Conservation (phyloP, 2,329 filamentous ascomycete genomes). For the Leptographium lundbergii region DNA sequence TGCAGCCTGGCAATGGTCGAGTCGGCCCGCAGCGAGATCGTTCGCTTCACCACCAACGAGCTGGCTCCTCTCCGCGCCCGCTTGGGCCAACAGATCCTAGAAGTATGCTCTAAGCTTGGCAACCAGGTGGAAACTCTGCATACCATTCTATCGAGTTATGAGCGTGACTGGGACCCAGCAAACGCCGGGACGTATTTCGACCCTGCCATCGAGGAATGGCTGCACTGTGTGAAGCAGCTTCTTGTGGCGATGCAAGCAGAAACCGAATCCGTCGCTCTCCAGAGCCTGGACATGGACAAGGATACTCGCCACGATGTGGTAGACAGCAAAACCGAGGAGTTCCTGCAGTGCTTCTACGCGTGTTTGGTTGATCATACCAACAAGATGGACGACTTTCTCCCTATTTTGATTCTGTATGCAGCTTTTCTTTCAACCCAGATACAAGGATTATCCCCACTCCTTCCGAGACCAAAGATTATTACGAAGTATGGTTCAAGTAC, state of each 20-base stretch:
- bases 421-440: neutral
- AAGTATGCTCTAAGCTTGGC: neutral
- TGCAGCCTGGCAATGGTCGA: neutral
- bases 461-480: neutral
- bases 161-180: neutral
- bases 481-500: too few species aligned
- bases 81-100: neutral
- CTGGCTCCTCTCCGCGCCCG: neutral
- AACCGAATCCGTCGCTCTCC: neutral
- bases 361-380: neutral
- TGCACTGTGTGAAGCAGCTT: neutral
- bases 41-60: neutral
- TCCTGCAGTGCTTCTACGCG: neutral
- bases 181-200: neutral
- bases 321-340: neutral
- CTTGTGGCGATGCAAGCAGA: neutral
- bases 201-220: neutral
- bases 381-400: neutral
- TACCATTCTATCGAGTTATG: neutral
- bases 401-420: neutral
- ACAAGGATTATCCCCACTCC: neutral
- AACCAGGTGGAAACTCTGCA: neutral
- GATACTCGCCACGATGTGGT: neutral
- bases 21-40: neutral
- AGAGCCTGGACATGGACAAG: neutral